Base-by-base conservation (phyloP, 73 alveolate genomes). In the Uronychia setigera region DNA sequence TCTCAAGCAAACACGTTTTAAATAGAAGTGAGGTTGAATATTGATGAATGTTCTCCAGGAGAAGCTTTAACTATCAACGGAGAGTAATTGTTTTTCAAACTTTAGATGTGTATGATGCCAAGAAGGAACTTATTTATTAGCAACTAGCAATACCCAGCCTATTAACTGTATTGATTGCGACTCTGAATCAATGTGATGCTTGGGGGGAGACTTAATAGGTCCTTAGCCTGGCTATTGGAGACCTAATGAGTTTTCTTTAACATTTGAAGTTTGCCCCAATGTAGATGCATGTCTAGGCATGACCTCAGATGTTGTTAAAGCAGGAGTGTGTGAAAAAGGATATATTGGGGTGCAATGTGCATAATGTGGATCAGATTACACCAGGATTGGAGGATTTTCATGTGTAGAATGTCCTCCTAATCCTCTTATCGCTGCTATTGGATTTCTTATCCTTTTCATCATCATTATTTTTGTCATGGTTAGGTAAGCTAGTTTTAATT, bases 201-300 rank as follows among this genome's bases (percentile, higher is more conserved):
- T 46, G 5, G 67, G 67, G 19, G 67, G 67, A 19, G 19, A 46
- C 19, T 19, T 5, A 46, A 5, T 46, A 11, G 67, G 67, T 5
- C 67, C 67, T 46, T 11, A 46, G 67, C 67, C 67, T 46, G 67
- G 67, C 67, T 46, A 46, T 19, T 46, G 67, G 67, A 46, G 67
- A 19, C 19, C 67, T 11, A 46, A 5, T 11, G 67, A 46, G 19
- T 46, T 46, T 46, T 46, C 67, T 46, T 19, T 46, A 11, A 46
- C n/a, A 11, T 46, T 46, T 46, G 67, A 46, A 19, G 19, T 11
- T 11, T 46, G 67, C 67, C 67, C 67, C 67, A 46, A 46, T 19
- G 67, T 11, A 19, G 67, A 46, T 11, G 67, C 67, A 5, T 46
- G 67, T 46, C 19, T 46, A n/a, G n/a, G 67, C 19, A 46, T 46